phyloP scores from a whole-genome alignment of 441 rosid genomes.

The Biscutella laevigata region DNA sequence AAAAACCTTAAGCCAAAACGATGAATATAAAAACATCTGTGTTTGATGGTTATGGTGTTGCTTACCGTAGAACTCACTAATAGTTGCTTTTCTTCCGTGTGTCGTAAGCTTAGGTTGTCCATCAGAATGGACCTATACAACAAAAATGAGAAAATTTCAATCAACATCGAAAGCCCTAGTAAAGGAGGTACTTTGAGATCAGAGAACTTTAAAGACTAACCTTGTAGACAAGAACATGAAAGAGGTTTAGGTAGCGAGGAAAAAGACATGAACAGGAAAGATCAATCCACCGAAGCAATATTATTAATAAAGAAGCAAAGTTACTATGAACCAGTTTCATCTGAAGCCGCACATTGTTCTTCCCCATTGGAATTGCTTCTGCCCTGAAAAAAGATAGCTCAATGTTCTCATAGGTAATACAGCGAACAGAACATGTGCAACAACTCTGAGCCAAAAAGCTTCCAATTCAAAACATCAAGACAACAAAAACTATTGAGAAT shows the following conservation, averaged over 20 bases:
- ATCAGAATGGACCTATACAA: conserved; percentile 43
- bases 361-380: conserved; percentile 76
- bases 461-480: not conserved
- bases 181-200: conserved; percentile 3
- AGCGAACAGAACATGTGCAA: conserved; percentile 7
- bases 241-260: conserved; percentile 75
- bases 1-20: not conserved
- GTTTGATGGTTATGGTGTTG: not conserved
- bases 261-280: conserved; percentile 59
- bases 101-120: conserved; percentile 48
- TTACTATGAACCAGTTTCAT: conserved; percentile 82
- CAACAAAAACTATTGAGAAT: not conserved
- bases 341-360: conserved; percentile 62
- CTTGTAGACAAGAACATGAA: conserved; percentile 80
- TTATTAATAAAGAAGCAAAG: conserved; percentile 65
- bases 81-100: conserved; percentile 79
- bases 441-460: not conserved
- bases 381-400: conserved; percentile 48
- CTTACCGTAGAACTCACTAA: conserved; percentile 86
- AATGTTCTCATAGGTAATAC: conserved; percentile 3
- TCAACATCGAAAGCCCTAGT: not conserved
- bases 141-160: not conserved
- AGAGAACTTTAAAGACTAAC: conserved; percentile 26
- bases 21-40: not conserved
- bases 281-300: conserved; percentile 76